Evolutionary conservation across 1,139 yeast genomes (phyloP), one percentile per base, ranked within the genome.

Genomic region (Suhomyces bokatorum): DNA sequence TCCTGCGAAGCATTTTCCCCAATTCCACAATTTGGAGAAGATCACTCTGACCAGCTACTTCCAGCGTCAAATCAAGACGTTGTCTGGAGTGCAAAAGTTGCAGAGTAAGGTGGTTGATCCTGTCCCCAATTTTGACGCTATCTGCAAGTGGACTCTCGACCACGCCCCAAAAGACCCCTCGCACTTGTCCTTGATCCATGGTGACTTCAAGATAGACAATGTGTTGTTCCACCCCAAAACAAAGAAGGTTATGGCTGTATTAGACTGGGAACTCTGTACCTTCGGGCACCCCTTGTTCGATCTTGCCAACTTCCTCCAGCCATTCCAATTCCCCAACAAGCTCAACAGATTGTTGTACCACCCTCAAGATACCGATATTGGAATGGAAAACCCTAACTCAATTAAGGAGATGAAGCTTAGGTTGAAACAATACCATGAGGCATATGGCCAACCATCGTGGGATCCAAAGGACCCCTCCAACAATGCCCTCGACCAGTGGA

Each of bases 201-300:
- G 88, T 1, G 88, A 83, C 60, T 83, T 78, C 66, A 83, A 83
- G 56, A 80, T 83, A 37, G 88, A 83, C 58, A 83, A 83, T 55
- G 57, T 83, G 30, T 66, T 83, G 9, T 82, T 78, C 56, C 79
- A 80, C 52, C 77, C 78, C 7, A 64, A 71, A 1, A 71, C 75
- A 38, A 74, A 77, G 16, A 60, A 64, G 38, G 81, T 82, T 4
- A 64, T 76, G 43, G 86, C 86, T 0, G 79, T 83, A 1, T 66
- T 83, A 40, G 87, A 83, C 58, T 83, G 87, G 87, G 88, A 83
- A 56, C 67, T 83, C 32, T 81, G 87, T 54, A 83, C 87, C 0
- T 70, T 80, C 50, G 88, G 88, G 0, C 85, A 82, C 51, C 87
- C 87, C 1, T 61, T 81, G 42, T 82, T 83, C 44, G 88, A 83